Base-by-base conservation (phyloP, 768 basidiomycete genomes). In the Pisolithus albus region DNA sequence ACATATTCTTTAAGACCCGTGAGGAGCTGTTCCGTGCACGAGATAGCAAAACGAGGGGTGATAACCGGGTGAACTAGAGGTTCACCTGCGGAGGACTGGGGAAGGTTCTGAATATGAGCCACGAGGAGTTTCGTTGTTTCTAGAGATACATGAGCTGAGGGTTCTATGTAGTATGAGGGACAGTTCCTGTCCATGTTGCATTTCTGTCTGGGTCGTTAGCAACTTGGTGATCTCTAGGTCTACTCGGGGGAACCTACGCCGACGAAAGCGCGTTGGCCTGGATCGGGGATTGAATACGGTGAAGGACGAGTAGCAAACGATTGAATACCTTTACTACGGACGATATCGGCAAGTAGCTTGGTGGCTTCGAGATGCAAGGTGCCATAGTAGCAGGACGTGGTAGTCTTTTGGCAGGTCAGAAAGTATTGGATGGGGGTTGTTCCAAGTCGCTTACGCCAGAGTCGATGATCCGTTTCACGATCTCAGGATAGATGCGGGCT, bases 21-120 rank as follows among this genome's bases (percentile, higher is more conserved):
- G 46, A 97, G 76, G 28, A 94, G 80, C n/a, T 78, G 70, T 11
- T 75, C 66, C 0, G 92, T 82, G 68, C 92, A 95, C 10, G 89
- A 84, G 52, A 97, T 86, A 21, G 95, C 95, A 66, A 97, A 98
- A n/a, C 95, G 88, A 13, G 95, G 95, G 0, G 95, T 97, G 40
- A 97, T 70, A 60, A 92, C 83, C 5, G 95, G 95, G 51, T 88
- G 88, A 9, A 98, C 86, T 7, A 94, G 80, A 1, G 81, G 75
- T 52, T 76, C 72, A 43, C 64, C 61, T 23, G 60, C 55, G 23
- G 61, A 56, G 21, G 69, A 59, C 9, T 65, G 62, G 3, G 78
- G 66, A 46, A 91, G 69, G 5, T 76, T 63, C 37, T 79, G 79
- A 60, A 96, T 84, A 69, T 94, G 70, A 0, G 72, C 52, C 56